Evolutionary conservation across 2,329 filamentous ascomycete genomes (phyloP), one percentile per base, ranked within the genome.

Genomic region (Madurella fahalii): DNA sequence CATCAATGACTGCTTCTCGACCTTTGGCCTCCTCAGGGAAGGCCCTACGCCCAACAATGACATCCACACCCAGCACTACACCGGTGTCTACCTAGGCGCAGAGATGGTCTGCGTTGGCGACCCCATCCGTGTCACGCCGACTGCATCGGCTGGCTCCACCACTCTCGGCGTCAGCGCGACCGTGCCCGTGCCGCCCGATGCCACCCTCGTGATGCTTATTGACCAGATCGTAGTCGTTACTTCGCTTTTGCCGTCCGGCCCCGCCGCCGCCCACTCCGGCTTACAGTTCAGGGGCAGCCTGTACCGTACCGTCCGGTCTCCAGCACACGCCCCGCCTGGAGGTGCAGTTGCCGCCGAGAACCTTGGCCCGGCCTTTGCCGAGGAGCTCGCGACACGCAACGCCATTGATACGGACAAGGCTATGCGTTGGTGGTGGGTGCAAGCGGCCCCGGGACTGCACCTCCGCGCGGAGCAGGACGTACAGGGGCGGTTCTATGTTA

Each of bases 401-500:
- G 40, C 46, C 2, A 54, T 69, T 41, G 63, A 67, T 25, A 47
- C 46, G 13, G 53, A 52, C 17, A 56, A 59, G 39, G 61, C 62
- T 9, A 57, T 56, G 40, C 54, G 58, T 15, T 71, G 68, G 60
- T 63, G 65, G 40, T 75, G 72, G 72, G 54, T 64, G 12, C 59
- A 37, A 15, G 9, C 58, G 1, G 45, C 68, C 1, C 58, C 64
- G 45, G 52, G 52, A 25, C 62, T 63, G 31, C 34, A 37, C 13
- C 57, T 63, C 7, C 68, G 69, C 47, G 52, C 49, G 32, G 79
- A 82, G 61, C 63, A 65, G 13, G 71, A 72, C 18, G 72, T 83
- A 48, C 72, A 74, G 54, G 81, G 81, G 48, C 72, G 81, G n/a
- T 83, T 83, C 68, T 83, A 84, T 68, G 77, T 80, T 15, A 78